Evolutionary conservation across 2,329 filamentous ascomycete species (phyloP), one percentile per base, ranked within the genome.

Genomic region (Metarhizium sp.): DNA sequence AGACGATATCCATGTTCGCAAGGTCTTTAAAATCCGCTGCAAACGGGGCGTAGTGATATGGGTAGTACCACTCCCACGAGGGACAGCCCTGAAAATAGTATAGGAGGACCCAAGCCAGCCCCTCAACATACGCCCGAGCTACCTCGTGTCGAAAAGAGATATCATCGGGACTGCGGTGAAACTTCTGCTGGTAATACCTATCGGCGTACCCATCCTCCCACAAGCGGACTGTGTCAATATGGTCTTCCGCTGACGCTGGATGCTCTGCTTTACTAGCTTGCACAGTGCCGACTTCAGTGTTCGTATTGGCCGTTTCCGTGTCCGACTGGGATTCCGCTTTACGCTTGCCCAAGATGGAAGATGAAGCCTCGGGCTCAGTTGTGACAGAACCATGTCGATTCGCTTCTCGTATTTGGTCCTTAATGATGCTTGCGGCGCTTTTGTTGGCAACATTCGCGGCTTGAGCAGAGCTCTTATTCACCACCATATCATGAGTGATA

Each of bases 61-160:
- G 94, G 67, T 96, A 99, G 69, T 94, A 99, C 94, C 94, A 99
- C 53, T 92, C 95, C 94, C 95, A 99, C 0, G 91, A 96, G 25
- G 94, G 91, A 64, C 94, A 99, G 30, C 94, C 94, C 71, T 99
- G 94, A 71, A 96, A 96, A 70, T 99, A 99, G 72, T 99, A 99
- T 40, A 92, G 78, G 52, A 99, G 76, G 43, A 99, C 94, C 94
- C 95, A 99, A 25, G 88, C 88, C 10, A 99, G 80, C 40, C 94
- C 94, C 75, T 97, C 91, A 13, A 92, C 91, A 69, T 99, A 99
- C n/a, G 89, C 84, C 54, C 84, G 82, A 40, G 88, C 94, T 55
- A 99, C 95, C 66, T 90, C 82, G 70, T 92, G 87, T 54, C 92
- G 88, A 71, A 97, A 97, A 52, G 85, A 88, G 51, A 88, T 77